phyloP scores from a whole-genome alignment of 2,329 filamentous ascomycete genomes.

The Apiospora marii region DNA sequence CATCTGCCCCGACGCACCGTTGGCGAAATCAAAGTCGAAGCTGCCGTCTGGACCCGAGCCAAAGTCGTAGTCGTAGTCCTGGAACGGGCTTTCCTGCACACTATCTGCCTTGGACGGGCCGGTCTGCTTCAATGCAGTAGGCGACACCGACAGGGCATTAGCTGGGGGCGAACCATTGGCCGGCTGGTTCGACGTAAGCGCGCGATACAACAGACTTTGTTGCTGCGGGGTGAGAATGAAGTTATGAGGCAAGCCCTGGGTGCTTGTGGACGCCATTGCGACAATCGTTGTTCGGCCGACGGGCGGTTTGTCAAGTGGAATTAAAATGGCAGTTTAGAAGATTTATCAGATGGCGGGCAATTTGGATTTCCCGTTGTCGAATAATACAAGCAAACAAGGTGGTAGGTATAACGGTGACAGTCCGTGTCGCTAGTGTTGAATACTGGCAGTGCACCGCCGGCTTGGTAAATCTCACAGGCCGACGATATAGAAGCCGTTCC shows the following conservation, averaged over 20 bases:
- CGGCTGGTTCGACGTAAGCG: slow-evolving; percentile 74
- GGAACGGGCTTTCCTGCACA: slow-evolving; percentile 79
- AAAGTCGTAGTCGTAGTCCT: slow-evolving; percentile 83
- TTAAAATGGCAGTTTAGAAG: not conserved
- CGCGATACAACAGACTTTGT: slow-evolving; percentile 77
- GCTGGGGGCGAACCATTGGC: slow-evolving; percentile 45
- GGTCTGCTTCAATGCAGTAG: slow-evolving; percentile 58
- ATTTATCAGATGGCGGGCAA: not conserved
- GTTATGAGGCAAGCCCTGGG: slow-evolving; percentile 55
- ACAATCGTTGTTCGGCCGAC: not conserved
- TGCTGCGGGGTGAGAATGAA: slow-evolving; percentile 79
- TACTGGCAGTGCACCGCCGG: not conserved
- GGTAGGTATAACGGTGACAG: not conserved
- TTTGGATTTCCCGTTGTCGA: not conserved
- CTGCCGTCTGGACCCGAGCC: slow-evolving; percentile 77
- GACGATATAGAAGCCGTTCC: not conserved
- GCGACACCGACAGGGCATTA: slow-evolving; percentile 53
- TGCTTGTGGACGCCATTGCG: slow-evolving; percentile 60
- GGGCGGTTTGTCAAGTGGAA: not conserved
- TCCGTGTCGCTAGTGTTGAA: not conserved
- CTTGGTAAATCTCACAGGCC: not conserved
- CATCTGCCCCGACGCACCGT: slow-evolving; percentile 67
- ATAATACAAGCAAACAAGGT: not conserved
- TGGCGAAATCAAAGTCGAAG: slow-evolving; percentile 76
- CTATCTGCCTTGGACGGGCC: slow-evolving; percentile 54